A percentile compares a stretch with the other conserved stretches of the same genome.
phyloP scores from a whole-genome alignment of 2,329 filamentous ascomycete genomes.

The Alternaria sp. region DNA sequence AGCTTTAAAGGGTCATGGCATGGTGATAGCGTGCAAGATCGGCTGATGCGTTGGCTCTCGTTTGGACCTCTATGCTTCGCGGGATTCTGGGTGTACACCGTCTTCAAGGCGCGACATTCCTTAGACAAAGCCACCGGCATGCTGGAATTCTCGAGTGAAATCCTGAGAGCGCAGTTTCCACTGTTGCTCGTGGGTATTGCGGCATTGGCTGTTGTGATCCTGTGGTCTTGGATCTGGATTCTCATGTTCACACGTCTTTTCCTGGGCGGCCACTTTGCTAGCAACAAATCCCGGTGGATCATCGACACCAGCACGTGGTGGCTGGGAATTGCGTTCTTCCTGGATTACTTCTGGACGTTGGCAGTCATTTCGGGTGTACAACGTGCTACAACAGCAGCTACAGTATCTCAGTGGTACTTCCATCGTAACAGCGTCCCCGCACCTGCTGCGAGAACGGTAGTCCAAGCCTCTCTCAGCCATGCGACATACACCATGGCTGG shows the following conservation, averaged over 20 bases:
- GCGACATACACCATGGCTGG: slow-evolving; percentile 88
- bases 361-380: slow-evolving; percentile 88
- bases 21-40: slow-evolving; percentile 84
- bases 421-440: slow-evolving; percentile 84
- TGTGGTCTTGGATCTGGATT: slow-evolving; percentile 96
- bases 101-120: slow-evolving; percentile 80
- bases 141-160: slow-evolving; percentile 88
- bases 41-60: slow-evolving; percentile 86
- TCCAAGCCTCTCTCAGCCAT: slow-evolving; percentile 82
- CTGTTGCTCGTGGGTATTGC: slow-evolving; percentile 84
- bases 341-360: slow-evolving; percentile 96
- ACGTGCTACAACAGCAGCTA: slow-evolving; percentile 89
- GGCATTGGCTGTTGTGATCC: slow-evolving; percentile 76
- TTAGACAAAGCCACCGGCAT: slow-evolving; percentile 86
- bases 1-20: slow-evolving; percentile 82
- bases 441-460: slow-evolving; percentile 80
- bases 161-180: slow-evolving; percentile 83
- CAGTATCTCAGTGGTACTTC: slow-evolving; percentile 99
- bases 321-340: slow-evolving; percentile 88
- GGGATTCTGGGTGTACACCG: slow-evolving; percentile 81
- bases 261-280: slow-evolving; percentile 83
- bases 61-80: slow-evolving; percentile 77
- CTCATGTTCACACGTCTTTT: slow-evolving; percentile 97
- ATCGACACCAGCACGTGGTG: slow-evolving; percentile 93
- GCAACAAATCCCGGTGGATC: slow-evolving; percentile 68